These are phyloP conservation scores for Podochytrium sp. DNA, from an alignment of 192 early-diverging fungal genomes.

Conservation along the genomic window DNA sequence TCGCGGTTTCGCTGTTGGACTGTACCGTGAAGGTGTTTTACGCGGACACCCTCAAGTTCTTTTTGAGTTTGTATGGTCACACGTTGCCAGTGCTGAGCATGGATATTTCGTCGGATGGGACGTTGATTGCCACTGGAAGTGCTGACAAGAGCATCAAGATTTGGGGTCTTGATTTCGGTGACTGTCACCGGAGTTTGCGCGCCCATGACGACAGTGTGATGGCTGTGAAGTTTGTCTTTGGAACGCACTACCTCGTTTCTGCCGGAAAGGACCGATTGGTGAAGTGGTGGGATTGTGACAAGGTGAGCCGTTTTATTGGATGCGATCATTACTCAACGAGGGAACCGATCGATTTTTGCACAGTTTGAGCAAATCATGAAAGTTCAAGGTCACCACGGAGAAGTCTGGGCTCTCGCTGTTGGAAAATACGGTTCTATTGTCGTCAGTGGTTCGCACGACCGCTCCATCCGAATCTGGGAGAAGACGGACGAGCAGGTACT, in stretches of 20 bases:
- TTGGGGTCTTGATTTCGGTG: slow-evolving; percentile 99
- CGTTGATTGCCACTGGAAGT: slow-evolving; percentile 89
- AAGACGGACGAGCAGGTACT: slow-evolving; percentile 86
- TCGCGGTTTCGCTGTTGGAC: slow-evolving; percentile 92
- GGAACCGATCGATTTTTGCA: background rate
- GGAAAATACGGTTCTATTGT: slow-evolving; percentile 88
- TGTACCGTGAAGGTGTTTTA: slow-evolving; percentile 97
- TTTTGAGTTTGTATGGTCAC: slow-evolving; percentile 96
- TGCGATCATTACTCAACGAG: background rate
- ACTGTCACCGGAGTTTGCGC: slow-evolving; percentile 93
- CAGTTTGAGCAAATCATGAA: slow-evolving; percentile 93
- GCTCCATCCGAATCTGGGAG: slow-evolving; percentile 94
- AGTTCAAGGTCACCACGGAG: slow-evolving; percentile 89
- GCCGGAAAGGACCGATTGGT: slow-evolving; percentile 86
- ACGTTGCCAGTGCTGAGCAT: slow-evolving; percentile 96
- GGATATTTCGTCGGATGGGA: slow-evolving; percentile 96
- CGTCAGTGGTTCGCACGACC: slow-evolving; percentile 89
- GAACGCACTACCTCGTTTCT: slow-evolving; percentile 95
- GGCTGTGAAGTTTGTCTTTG: slow-evolving; percentile 84
- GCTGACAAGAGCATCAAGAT: slow-evolving; percentile 98
- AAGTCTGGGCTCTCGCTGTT: slow-evolving; percentile 92
- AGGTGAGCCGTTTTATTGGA: slow-evolving; percentile 42
- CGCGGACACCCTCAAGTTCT: slow-evolving; percentile 95
- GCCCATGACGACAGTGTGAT: slow-evolving; percentile 95
- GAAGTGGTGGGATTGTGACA: slow-evolving; percentile 97